Evolutionary conservation across 345 rosid genomes (phyloP), one percentile per base, ranked within the genome.

Genomic region (Hypericum perforatum): DNA sequence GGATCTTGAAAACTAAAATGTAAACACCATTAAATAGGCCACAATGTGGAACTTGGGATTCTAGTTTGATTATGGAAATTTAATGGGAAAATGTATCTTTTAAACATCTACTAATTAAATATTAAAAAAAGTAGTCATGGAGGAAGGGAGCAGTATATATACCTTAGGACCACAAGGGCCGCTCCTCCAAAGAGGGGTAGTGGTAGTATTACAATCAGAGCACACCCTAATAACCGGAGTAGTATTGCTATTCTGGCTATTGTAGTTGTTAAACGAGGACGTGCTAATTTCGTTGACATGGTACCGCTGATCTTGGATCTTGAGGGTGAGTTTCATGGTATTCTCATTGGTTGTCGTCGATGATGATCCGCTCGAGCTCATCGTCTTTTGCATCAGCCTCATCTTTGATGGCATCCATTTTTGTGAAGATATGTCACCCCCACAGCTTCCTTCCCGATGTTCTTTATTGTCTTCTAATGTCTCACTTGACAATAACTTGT

Each of bases 121-220:
- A 22, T 22, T 1, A 22, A 22, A 22, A 22, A 22, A 22, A 1
- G 2, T 10, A 14, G 11, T 29, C 11, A 6, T n/a, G 39, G 1
- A 37, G 52, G 29, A 57, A 43, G 12, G 16, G 11, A 14, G 49
- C 16, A 38, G 14, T 15, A 8, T 37, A 6, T 58, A 4, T 14
- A 81, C 88, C 82, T 81, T 81, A 49, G 88, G 84, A 37, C 88
- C 84, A 9, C 65, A 61, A 52, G 88, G 88, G 38, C 88, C 88
- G 15, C 82, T 76, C 67, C 88, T 72, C 88, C 88, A 81, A 43
- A 81, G 84, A n/a, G 88, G 88, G 39, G 88, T 81, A 2, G 76
- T 70, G 11, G 82, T 81, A 0, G 82, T 81, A 68, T 66, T 68
- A 22, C 88, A 81, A 41, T 78, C 84, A 9, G 80, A n/a, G 61